Percentiles rank a stretch among this genome's conserved stretches.
Conservation (phyloP, 2,329 filamentous ascomycete genomes). For the Cyanodermella asteris region DNA sequence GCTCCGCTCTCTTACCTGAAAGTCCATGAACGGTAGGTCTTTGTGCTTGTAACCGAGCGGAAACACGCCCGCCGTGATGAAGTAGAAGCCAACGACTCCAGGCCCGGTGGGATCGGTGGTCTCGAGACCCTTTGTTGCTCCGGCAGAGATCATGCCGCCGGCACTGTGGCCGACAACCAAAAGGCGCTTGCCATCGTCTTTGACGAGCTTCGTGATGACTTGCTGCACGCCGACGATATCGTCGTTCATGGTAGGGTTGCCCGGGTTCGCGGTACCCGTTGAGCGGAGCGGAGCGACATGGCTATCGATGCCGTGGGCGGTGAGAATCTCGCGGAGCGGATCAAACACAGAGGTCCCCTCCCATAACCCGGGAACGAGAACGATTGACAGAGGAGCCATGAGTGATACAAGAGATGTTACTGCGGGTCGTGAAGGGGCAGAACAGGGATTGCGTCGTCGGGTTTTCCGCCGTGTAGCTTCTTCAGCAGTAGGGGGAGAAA, state of each 20-base stretch:
- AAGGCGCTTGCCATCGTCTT: slow-evolving; percentile 7
- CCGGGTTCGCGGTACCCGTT: slow-evolving; percentile 9
- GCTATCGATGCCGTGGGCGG: slow-evolving; percentile 1
- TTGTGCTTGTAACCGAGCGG: slow-evolving; percentile 6
- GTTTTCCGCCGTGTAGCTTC: too few species aligned
- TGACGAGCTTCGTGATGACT: slow-evolving; percentile 4
- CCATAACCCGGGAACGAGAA: slow-evolving; percentile 11
- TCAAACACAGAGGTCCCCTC: slow-evolving; percentile 9
- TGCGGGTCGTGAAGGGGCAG: too few species aligned
- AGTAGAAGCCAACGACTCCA: slow-evolving; percentile 8
- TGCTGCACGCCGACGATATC: slow-evolving; percentile 9
- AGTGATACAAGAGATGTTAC: too few species aligned
- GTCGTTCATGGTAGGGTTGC: slow-evolving; percentile 9
- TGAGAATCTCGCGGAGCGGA: slow-evolving; percentile 3
- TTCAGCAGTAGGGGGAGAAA: too few species aligned
- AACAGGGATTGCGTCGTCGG: too few species aligned
- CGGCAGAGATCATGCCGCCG: slow-evolving; percentile 9
- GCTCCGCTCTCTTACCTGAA: too few species aligned
- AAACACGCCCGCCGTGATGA: slow-evolving; percentile 8
- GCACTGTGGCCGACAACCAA: slow-evolving; percentile 9
- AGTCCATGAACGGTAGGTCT: slow-evolving; percentile 7
- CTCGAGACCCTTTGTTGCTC: slow-evolving; percentile 9
- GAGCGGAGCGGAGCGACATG: neutral
- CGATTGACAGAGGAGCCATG: slow-evolving; percentile 8
- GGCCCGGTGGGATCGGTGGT: slow-evolving; percentile 1